Conservation (phyloP, 208 protist species). For the Trichomonas tenax region DNA sequence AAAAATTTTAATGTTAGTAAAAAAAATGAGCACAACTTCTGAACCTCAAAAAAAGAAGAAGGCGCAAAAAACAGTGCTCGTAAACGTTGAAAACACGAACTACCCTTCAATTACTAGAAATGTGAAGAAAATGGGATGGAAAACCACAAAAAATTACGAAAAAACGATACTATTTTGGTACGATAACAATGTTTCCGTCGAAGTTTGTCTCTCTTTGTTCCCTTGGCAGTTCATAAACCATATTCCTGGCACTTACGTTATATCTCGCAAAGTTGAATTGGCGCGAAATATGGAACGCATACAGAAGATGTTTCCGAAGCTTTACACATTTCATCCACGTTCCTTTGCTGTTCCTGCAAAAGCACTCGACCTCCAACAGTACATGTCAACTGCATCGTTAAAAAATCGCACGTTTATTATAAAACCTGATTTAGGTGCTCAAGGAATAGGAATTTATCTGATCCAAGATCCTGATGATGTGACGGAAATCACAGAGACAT, state of each 20-base stretch:
- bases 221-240: constrained; percentile 2
- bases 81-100: neutral
- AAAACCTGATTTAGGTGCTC: constrained; percentile 23
- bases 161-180: neutral
- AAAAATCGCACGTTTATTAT: constrained; percentile 7
- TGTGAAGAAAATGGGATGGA: neutral
- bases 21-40: no score
- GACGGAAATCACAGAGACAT: neutral
- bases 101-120: neutral
- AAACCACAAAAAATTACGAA: neutral
- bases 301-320: constrained; percentile 16
- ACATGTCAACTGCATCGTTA: neutral
- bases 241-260: neutral
- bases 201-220: neutral
- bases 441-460: constrained; percentile 27
- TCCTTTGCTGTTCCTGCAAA: neutral
- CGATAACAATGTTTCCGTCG: neutral
- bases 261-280: neutral
- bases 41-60: neutral
- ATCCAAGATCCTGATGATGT: neutral
- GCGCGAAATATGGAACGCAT: neutral
- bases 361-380: neutral
- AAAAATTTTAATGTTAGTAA: no score
- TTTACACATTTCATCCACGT: constrained; percentile 17
- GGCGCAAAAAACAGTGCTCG: neutral